Evolutionary conservation across 345 rosid genomes (phyloP), one percentile per base, ranked within the genome.

Genomic region (Moricandia arvensis): DNA sequence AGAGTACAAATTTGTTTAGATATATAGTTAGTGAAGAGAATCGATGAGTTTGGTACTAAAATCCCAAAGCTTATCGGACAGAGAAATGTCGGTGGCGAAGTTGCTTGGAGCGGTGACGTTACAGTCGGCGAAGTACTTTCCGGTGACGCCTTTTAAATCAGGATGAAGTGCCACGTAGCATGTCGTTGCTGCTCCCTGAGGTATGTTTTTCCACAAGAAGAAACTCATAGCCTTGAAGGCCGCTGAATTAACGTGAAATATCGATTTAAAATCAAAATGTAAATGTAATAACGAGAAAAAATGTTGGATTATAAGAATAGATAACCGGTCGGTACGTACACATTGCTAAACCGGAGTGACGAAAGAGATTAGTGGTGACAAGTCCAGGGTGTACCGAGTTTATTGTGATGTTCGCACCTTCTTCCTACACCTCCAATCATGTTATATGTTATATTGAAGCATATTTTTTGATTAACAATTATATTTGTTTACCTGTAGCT

Each of bases 171-270:
- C 97, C 0, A 80, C 93, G 70, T 90, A 90, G 84, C 97, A 94
- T 26, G 93, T 86, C 24, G 99, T 92, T 26, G 96, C 96, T 38
- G 99, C 99, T 60, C 99, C 98, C 96, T 94, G 96, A 33, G 93
- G 89, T 12, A 95, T 92, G 34, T 86, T 84, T 83, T 92, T 95
- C 99, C 98, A 95, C 4, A 89, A 59, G 75, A 77, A 77, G 80
- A 73, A 85, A 38, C 85, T 81, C 79, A 88, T 75, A 9, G 83
- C 26, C 82, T 87, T 85, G 43, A 92, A 63, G 41, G 85, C 13
- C 37, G 74, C 98, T 94, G 96, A 59, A 27, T 11, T 11, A 58
- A 51, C 8, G 1, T n/a, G 3, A 3, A 1, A 27, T 27, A 3
- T 27, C 29, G 29, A 27, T 27, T 27, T n/a, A n/a, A n/a, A n/a